Evolutionary conservation across 352 stramenopile species (phyloP), one percentile per base, ranked within the genome.

Genomic region (Peronospora belbahrii): DNA sequence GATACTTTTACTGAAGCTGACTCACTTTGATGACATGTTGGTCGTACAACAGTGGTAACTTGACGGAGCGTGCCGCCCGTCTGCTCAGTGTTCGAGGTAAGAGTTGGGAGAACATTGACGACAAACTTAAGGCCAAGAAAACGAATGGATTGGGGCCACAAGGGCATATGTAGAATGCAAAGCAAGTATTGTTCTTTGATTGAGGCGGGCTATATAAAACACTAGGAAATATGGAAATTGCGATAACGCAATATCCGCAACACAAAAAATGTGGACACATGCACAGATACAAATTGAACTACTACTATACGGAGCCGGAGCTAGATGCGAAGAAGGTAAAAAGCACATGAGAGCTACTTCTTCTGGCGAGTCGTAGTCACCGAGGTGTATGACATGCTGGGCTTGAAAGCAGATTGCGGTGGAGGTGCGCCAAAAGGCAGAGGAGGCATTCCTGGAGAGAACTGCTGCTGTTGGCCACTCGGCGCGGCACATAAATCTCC

Each of bases 31-130:
- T 59, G 24, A 40, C 23, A 50, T 51, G 6, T 46, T 23, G 41
- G 35, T 55, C 48, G 18, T 37, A 35, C 48, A 35, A 48, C 37
- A 92, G 82, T 17, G 96, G 96, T 4, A 97, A 84, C 6, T 55
- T 96, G 32, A 57, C 67, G 13, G 79, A 98, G 64, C 77, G 95
- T 36, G 95, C 96, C 0, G 59, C 71, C 38, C 70, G 96, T 15
- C 65, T 99, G 25, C 91, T 97, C 30, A 83, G 88, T 36, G 83
- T 96, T 25, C 96, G 95, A 46, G 89, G 95, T 36, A 96, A 96
- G 52, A 33, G 62, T 8, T 82, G 87, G 63, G 82, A 97, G 10
- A 73, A 97, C 39, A 90, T 98, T 27, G 67, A 86, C n/a, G 43
- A 48, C 34, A 91, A 89, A 42, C 48, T 93, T 35, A 88, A 86